A percentile compares a stretch with the other conserved stretches of the same genome.
Evolutionary conservation across 192 early-diverging fungal genomes (phyloP).

Genomic region (Backusella mclennaniae): DNA sequence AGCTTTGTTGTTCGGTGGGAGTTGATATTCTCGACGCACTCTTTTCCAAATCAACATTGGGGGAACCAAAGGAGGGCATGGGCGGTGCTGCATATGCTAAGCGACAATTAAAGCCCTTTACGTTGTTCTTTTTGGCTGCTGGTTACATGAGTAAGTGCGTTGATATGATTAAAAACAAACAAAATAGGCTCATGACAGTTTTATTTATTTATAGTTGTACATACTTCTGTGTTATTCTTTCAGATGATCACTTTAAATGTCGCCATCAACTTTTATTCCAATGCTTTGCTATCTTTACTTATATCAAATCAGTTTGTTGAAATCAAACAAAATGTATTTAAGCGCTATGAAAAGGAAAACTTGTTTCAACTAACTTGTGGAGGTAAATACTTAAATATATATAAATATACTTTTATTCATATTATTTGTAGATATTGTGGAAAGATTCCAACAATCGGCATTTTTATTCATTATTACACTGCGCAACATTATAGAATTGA

Average conservation of each 20-base stretch:
- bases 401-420: not conserved
- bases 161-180: not conserved
- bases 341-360: slow-evolving; percentile 95
- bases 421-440: slow-evolving; percentile 77
- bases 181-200: not conserved
- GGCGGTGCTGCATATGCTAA: slow-evolving; percentile 32
- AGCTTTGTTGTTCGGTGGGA: slow-evolving; percentile 90
- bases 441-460: slow-evolving; percentile 88
- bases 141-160: slow-evolving; percentile 70
- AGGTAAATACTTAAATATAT: slow-evolving; percentile 44
- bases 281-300: slow-evolving; percentile 89
- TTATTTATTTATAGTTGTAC: slow-evolving; percentile 50
- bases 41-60: slow-evolving; percentile 75
- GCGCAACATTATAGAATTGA: slow-evolving; percentile 88
- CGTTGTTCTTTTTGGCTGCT: slow-evolving; percentile 72
- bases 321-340: slow-evolving; percentile 97
- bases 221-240: slow-evolving; percentile 91
- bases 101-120: slow-evolving; percentile 47
- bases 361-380: slow-evolving; percentile 93
- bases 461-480: slow-evolving; percentile 90
- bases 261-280: slow-evolving; percentile 94
- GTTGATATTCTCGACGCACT: slow-evolving; percentile 94
- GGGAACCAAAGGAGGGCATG: slow-evolving; percentile 30
- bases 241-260: slow-evolving; percentile 96
- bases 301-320: slow-evolving; percentile 98